Evolutionary conservation across 2,329 filamentous ascomycete species (phyloP).

Genomic region (Talaromyces atroroseus): DNA sequence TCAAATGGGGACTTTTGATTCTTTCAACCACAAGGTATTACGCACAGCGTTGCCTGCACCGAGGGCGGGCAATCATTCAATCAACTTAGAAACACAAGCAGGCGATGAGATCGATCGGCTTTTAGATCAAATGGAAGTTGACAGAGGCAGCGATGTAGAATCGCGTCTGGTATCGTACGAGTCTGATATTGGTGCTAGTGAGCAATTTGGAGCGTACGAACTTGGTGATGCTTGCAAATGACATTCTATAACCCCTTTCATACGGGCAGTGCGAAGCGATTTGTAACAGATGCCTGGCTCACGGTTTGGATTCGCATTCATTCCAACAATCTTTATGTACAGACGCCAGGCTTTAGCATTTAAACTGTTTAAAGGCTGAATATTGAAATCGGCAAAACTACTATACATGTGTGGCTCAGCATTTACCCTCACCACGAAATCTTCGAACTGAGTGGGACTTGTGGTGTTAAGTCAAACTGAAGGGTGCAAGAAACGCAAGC

Average conservation of each 20-base stretch:
- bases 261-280: background rate
- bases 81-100: slow-evolving; percentile 27
- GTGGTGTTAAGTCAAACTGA: background rate
- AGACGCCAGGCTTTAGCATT: background rate
- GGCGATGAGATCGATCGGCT: slow-evolving; percentile 39
- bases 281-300: background rate
- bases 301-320: background rate
- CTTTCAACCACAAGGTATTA: background rate
- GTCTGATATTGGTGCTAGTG: background rate
- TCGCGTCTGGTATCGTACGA: slow-evolving; percentile 13
- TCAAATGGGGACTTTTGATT: background rate
- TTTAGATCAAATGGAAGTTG: slow-evolving; percentile 33
- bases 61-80: slow-evolving; percentile 1
- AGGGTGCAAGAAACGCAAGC: background rate
- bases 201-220: background rate
- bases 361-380: background rate
- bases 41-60: background rate
- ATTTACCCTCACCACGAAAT: background rate
- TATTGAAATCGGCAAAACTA: background rate
- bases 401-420: background rate
- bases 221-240: background rate
- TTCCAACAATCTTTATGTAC: background rate
- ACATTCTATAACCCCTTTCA: background rate
- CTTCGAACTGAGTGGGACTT: background rate
- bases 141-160: slow-evolving; percentile 34